phyloP scores from a whole-genome alignment of 768 basidiomycete genomes.

The Tylopilus cervinicoccineus region DNA sequence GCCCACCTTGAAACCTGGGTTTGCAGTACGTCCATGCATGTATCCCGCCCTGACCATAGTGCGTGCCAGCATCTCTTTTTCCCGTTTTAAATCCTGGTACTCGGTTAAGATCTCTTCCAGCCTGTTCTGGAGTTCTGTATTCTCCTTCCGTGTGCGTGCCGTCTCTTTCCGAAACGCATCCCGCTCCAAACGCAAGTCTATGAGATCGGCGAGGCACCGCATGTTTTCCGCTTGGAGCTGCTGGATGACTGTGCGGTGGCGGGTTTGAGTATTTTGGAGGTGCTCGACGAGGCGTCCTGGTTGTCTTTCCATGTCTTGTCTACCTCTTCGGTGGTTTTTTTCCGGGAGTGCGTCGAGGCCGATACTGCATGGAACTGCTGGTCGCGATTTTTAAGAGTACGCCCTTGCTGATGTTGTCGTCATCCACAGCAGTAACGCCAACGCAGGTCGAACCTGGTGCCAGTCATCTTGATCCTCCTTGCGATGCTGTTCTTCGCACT shows the following conservation, averaged over 20 bases:
- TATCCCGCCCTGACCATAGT: not conserved
- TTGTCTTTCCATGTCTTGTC: conserved; percentile 3
- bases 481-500: too few relatives aligned
- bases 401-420: too few relatives aligned
- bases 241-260: conserved; percentile 25
- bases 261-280: conserved; percentile 20
- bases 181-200: conserved; percentile 25
- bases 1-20: conserved; percentile 11
- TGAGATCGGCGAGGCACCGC: conserved; percentile 22
- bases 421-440: too few relatives aligned
- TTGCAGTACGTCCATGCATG: not conserved
- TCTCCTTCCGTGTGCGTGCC: conserved; percentile 18
- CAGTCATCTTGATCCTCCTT: too few relatives aligned
- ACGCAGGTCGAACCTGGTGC: too few relatives aligned
- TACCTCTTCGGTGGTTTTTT: too few relatives aligned
- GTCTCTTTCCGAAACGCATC: conserved; percentile 22
- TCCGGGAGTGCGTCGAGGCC: too few relatives aligned
- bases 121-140: conserved; percentile 18
- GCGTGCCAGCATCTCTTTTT: conserved; percentile 13
- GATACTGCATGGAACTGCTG: too few relatives aligned
- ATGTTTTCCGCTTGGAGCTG: conserved; percentile 26
- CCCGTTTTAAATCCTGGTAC: conserved; percentile 23
- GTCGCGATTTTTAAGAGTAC: too few relatives aligned
- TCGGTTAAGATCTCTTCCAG: conserved; percentile 18
- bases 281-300: conserved; percentile 21